A percentile compares a stretch with the other conserved stretches of the same genome.
Conservation (phyloP, 2,329 filamentous ascomycete species). For the Penicillium sp. region DNA sequence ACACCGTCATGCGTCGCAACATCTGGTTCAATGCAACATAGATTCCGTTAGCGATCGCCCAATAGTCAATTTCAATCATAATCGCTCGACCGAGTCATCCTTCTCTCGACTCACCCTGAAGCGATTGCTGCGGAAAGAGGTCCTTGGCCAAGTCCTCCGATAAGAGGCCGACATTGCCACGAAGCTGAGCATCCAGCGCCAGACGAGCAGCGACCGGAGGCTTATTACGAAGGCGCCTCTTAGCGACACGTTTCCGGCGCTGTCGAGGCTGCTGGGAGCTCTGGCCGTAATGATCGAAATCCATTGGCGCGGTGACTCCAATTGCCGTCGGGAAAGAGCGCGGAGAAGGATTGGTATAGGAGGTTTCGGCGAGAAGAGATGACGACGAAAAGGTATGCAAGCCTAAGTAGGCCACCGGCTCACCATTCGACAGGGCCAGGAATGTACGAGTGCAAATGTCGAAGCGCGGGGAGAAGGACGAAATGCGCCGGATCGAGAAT, state of each 20-base stretch:
- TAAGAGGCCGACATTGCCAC: slow-evolving; percentile 82
- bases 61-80: background rate
- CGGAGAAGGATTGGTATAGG: slow-evolving; percentile 2
- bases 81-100: background rate
- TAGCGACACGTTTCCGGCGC: slow-evolving; percentile 54
- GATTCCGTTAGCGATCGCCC: slow-evolving; percentile 15
- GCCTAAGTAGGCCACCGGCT: background rate
- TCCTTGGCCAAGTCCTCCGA: slow-evolving; percentile 86
- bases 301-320: slow-evolving; percentile 45
- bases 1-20: slow-evolving; percentile 39
- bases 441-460: slow-evolving; percentile 5
- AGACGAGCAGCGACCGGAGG: slow-evolving; percentile 78
- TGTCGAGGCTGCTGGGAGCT: slow-evolving; percentile 56
- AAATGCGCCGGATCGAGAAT: slow-evolving; percentile 36
- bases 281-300: slow-evolving; percentile 48
- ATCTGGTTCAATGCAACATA: slow-evolving; percentile 18
- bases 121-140: slow-evolving; percentile 68
- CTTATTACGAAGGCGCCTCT: slow-evolving; percentile 63
- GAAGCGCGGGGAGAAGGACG: slow-evolving; percentile 19
- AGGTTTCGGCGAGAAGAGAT: background rate
- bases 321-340: slow-evolving; percentile 33
- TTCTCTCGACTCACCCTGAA: slow-evolving; percentile 54
- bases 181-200: slow-evolving; percentile 82
- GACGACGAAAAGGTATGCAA: background rate
- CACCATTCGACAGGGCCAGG: slow-evolving; percentile 17